Base-by-base conservation (phyloP, 2,329 filamentous ascomycete species). In the Gnomoniopsis sp. region DNA sequence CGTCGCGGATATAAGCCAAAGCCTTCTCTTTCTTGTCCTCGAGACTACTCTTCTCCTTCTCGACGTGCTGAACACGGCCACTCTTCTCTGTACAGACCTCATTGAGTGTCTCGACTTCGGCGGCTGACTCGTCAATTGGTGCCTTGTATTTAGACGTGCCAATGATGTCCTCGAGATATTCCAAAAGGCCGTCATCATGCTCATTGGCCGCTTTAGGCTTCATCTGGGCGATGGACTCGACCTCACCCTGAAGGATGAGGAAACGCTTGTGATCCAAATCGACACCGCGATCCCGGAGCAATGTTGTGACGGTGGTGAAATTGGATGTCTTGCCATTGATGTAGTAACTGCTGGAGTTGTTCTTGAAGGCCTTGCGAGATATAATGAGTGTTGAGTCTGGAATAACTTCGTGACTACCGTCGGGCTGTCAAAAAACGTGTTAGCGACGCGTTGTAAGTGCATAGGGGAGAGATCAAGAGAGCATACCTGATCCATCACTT, bases 181-280 rank as follows among this genome's bases (percentile, higher is more conserved):
- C 95, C 19, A 99, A 81, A 3, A 99, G 83, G 14, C 95, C 95
- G 68, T 99, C 95, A 62, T 99, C 95, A 69, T 98, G 93, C 72
- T 99, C 95, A 66, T 91, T 93, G 46, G 84, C 88, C 3, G 96
- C 95, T 73, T 99, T 99, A 19, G 96, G 83, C 75, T 99, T 99
- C 95, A 99, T 99, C 74, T 98, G 95, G 7, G 95, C 93, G 70
- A 99, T 99, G 0, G 93, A 97, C 73, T 99, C 95, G 60, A 99
- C 95, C 72, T 99, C 95, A 69, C 95, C 95, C 73, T 99, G 95
- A 12, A 99, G 78, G 69, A 99, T 99, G 55, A 99, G 77, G 76
- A 99, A 99, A 61, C 95, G 90, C 76, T 99, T 99, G 77, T 99
- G 95, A 69, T 99, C 95, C 22, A 99, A 81, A 75, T 99, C 95